These are phyloP conservation scores for Saturnispora ahearnii DNA, from an alignment of 805 yeast genomes.

Conservation along the genomic window DNA sequence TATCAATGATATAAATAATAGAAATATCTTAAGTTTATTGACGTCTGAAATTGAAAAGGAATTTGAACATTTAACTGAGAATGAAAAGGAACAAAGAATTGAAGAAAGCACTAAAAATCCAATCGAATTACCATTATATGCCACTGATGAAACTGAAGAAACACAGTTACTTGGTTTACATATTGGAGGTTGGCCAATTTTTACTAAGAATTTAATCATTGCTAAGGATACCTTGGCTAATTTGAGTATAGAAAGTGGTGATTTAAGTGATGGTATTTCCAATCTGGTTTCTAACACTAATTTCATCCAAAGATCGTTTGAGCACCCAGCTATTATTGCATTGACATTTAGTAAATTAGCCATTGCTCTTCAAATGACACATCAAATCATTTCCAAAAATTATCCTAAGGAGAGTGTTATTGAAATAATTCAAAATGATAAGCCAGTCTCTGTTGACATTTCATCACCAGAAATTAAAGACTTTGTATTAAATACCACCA, in stretches of 20 bases:
- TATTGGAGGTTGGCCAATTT: slow-evolving; percentile 24
- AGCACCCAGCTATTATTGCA: slow-evolving; percentile 16
- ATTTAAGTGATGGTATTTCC: slow-evolving; percentile 17
- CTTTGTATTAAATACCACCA: slow-evolving; percentile 13
- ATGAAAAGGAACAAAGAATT: slow-evolving; percentile 5
- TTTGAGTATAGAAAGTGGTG: slow-evolving; percentile 20
- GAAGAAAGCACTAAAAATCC: slow-evolving; percentile 15
- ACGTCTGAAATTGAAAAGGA: slow-evolving; percentile 11
- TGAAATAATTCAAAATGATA: slow-evolving; percentile 10
- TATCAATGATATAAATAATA: slow-evolving; percentile 14
- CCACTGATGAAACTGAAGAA: slow-evolving; percentile 18
- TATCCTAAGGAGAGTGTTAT: slow-evolving; percentile 9
- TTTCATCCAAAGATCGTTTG: slow-evolving; percentile 15
- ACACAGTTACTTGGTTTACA: slow-evolving; percentile 16
- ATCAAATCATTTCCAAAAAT: slow-evolving; percentile 10
- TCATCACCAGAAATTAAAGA: slow-evolving; percentile 13
- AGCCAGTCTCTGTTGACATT: slow-evolving; percentile 9
- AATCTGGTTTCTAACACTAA: slow-evolving; percentile 13
- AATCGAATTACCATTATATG: slow-evolving; percentile 16
- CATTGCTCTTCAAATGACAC: slow-evolving; percentile 14
- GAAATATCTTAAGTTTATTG: slow-evolving; percentile 11
- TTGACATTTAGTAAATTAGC: slow-evolving; percentile 16
- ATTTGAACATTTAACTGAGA: slow-evolving; percentile 5
- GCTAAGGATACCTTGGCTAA: slow-evolving; percentile 22
- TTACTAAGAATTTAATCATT: slow-evolving; percentile 18